A percentile compares a stretch with the other conserved stretches of the same genome.
These are phyloP conservation scores for Boletus semigastroideus DNA, from an alignment of 1,284 basidiomycete species.

Conservation along the genomic window DNA sequence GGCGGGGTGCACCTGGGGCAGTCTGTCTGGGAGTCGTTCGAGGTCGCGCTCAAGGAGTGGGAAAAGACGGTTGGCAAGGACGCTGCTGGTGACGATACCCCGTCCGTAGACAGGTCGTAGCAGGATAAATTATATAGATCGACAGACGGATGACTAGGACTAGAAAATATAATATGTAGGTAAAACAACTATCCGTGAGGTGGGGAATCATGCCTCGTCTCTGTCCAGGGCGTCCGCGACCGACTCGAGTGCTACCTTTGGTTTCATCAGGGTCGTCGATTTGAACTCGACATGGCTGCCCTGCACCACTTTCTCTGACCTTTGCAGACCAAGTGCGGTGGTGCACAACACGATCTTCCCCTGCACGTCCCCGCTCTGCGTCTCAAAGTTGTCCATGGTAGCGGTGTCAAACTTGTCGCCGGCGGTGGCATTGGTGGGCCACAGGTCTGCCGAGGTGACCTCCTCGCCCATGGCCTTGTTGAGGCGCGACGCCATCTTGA, in stretches of 20 bases:
- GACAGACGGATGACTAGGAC: conserved; percentile 4
- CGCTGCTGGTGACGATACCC: conserved; percentile 22
- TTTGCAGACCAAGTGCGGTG: conserved; percentile 37
- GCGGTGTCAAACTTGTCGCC: conserved; percentile 39
- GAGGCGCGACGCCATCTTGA: conserved; percentile 41
- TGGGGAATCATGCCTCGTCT: conserved; percentile 20
- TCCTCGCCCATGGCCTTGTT: conserved; percentile 53
- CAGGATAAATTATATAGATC: conserved; percentile 32
- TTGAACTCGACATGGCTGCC: conserved; percentile 28
- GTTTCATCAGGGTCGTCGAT: conserved; percentile 34
- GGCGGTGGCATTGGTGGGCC: conserved; percentile 40
- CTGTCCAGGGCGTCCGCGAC: conserved; percentile 31
- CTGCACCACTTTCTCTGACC: conserved; percentile 27
- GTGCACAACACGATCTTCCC: conserved; percentile 36
- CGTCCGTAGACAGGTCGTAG: conserved; percentile 20
- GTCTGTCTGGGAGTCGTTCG: conserved; percentile 73
- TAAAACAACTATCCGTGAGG: conserved; percentile 4
- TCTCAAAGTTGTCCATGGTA: conserved; percentile 47
- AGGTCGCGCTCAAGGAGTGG: conserved; percentile 61
- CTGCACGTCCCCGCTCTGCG: conserved; percentile 9
- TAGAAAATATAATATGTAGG: conserved; percentile 31
- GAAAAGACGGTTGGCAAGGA: conserved; percentile 42
- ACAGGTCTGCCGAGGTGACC: conserved; percentile 49
- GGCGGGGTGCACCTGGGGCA: conserved; percentile 67
- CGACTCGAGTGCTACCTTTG: conserved; percentile 39